Evolutionary conservation across 106 monocot species (phyloP), one percentile per base, ranked within the genome.

Genomic region (Chionographis japonica): DNA sequence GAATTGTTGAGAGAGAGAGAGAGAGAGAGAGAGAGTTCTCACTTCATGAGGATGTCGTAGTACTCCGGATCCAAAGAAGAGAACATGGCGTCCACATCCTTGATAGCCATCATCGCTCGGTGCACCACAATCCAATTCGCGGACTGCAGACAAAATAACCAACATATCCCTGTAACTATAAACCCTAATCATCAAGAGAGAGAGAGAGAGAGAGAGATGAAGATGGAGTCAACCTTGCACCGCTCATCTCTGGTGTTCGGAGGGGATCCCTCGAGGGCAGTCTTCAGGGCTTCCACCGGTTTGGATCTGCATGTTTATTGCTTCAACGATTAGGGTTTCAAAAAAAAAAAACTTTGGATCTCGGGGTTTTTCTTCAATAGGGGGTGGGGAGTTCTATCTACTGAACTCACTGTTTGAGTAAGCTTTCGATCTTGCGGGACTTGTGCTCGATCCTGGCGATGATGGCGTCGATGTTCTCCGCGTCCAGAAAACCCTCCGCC

Each of bases 21-120:
- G 27, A 27, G 27, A 1, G 27, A 27, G 27, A 27, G 27, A 27
- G 27, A 27, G 27, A 27, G 9, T 60, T 55, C 80, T 86, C 57
- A 91, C 91, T 95, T 95, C 91, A 95, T 95, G 54, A 95, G 91
- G 52, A 95, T 95, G 75, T 95, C 95, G 65, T 95, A 91, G 79
- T 95, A 95, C 73, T 95, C 91, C 0, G 95, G 83, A 79, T 95
- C 94, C 75, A 95, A 62, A 37, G 76, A 77, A 46, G 85, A 72
- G 42, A 95, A 69, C 88, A 91, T 84, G 8, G 77, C 88, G 73
- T 95, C 95, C 38, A 88, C 83, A 41, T 91, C 91, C 83, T 83
- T 95, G 59, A 95, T 84, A 40, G 91, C 95, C 95, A 95, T 95
- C 63, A 95, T 70, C 16, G 91, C 91, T 65, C 95, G 78, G 62